Base-by-base conservation (phyloP, 108 stramenopile genomes). In the Fistulifera pelliculosa region DNA sequence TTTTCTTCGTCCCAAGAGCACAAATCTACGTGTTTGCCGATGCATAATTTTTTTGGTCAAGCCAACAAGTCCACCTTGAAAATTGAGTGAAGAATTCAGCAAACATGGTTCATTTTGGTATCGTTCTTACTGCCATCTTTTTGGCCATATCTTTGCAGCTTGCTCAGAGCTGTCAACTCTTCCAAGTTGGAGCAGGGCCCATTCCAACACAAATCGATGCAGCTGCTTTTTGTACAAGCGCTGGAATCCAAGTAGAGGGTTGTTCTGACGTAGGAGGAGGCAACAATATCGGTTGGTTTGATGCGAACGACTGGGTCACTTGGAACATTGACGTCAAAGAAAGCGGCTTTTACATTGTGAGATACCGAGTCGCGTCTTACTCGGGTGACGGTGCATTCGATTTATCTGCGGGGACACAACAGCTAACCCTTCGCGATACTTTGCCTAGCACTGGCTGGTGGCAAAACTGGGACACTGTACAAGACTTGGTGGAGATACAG, bases 311-410 rank as follows among this genome's bases (percentile, higher is more conserved):
- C 11, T 45, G 44, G 44, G 21, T 45, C 2, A 21, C 44, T 45
- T 45, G 44, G 44, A 45, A 45, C 5, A 45, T 45, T 45, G 21
- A 18, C 44, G 44, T 45, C 44, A 45, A 45, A 10, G 17, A 22
- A 22, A 21, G 21, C 11, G 19, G 44, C 44, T 21, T 45, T 5
- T 45, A 18, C 17, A 11, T 18, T 45, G 17, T 18, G 44, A 3
- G 17, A 2, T 45, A 45, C 11, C 44, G 44, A 18, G 4, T 45
- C 21, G 17, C 44, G 19, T 21, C 19, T 3, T 45, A 8, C 21
- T 18, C 17, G 4, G 44, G 44, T 21, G 21, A 45, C 21, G 44
- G 44, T 8, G 44, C 19, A 11, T 45, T 45, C 21, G 11, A 2
- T 10, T 11, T 45, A 22, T 18, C 17, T 5, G 3, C 11, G 44